These are phyloP conservation scores for Phoma herbarum DNA, from an alignment of 2,329 filamentous ascomycete species.

Conservation along the genomic window DNA sequence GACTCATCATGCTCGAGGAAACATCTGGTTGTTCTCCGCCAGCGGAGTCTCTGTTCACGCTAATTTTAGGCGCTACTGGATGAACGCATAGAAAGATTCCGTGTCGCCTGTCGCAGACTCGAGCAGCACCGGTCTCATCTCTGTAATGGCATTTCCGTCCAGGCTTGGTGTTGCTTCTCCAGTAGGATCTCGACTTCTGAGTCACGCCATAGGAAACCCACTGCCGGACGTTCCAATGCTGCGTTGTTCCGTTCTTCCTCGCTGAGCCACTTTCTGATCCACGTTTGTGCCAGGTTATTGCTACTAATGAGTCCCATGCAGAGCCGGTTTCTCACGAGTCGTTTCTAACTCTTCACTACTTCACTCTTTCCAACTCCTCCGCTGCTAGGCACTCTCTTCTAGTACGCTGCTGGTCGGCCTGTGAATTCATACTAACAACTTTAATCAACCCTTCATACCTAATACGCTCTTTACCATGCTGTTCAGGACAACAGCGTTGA, in stretches of 20 bases:
- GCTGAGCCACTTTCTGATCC: slow-evolving; percentile 38
- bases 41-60: slow-evolving; percentile 36
- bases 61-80: slow-evolving; percentile 28
- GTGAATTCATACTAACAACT: slow-evolving; percentile 37
- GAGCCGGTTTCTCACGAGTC: slow-evolving; percentile 42
- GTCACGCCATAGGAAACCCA: slow-evolving; percentile 45
- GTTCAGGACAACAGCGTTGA: slow-evolving; percentile 41
- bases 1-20: slow-evolving; percentile 24
- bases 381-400: slow-evolving; percentile 41
- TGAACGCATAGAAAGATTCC: slow-evolving; percentile 39
- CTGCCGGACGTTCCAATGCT: slow-evolving; percentile 29
- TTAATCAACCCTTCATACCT: slow-evolving; percentile 47
- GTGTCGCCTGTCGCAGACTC: slow-evolving; percentile 46
- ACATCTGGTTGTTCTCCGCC: slow-evolving; percentile 38
- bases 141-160: slow-evolving; percentile 34
- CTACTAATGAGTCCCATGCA: slow-evolving; percentile 42
- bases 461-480: slow-evolving; percentile 46
- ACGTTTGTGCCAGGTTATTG: slow-evolving; percentile 27
- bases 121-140: slow-evolving; percentile 46
- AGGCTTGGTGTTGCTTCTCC: slow-evolving; percentile 41
- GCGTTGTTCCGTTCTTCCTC: slow-evolving; percentile 28
- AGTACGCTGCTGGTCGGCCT: slow-evolving; percentile 51
- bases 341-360: slow-evolving; percentile 35
- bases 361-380: slow-evolving; percentile 39
- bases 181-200: slow-evolving; percentile 34